phyloP scores from a whole-genome alignment of 495 filamentous ascomycete species.

The Aspergillus sclerotiicarbonarius region DNA sequence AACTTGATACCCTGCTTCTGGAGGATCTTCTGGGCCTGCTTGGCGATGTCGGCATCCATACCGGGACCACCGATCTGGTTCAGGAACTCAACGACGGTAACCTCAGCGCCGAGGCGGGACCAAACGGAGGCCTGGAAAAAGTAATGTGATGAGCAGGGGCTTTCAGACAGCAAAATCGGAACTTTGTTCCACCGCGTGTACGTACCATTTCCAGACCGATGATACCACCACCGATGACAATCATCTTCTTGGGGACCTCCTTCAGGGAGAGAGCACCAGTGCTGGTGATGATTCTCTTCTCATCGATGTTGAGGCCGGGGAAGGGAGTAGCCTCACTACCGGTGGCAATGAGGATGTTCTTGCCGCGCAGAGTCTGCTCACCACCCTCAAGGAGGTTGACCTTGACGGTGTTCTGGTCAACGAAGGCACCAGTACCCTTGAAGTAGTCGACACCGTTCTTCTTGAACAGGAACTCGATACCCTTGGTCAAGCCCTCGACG shows the following conservation, averaged over 20 bases:
- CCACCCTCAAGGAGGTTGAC: slow-evolving; percentile 88
- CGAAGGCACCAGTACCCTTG: slow-evolving; percentile 85
- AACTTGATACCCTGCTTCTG: slow-evolving; percentile 98
- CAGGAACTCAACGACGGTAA: slow-evolving; percentile 96
- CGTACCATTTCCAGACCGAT: slow-evolving; percentile 96
- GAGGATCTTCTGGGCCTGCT: slow-evolving; percentile 88
- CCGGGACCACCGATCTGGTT: slow-evolving; percentile 95
- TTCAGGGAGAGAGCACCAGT: slow-evolving; percentile 88
- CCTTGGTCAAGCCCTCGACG: slow-evolving; percentile 87
- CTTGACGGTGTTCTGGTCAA: slow-evolving; percentile 86
- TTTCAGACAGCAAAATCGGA: not conserved
- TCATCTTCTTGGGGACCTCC: slow-evolving; percentile 94
- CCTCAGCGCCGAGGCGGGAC: slow-evolving; percentile 88
- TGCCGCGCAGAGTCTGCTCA: slow-evolving; percentile 77
- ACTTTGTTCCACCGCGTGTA: not conserved
- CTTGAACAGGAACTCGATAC: slow-evolving; percentile 96
- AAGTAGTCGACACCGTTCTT: slow-evolving; percentile 98
- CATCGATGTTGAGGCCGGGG: slow-evolving; percentile 91
- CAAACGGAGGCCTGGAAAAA: slow-evolving; percentile 74
- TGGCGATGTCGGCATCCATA: slow-evolving; percentile 94
- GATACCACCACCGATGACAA: slow-evolving; percentile 97
- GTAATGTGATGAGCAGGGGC: slow-evolving; percentile 9
- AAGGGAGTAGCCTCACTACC: slow-evolving; percentile 94
- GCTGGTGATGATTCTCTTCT: slow-evolving; percentile 94
- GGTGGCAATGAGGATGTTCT: slow-evolving; percentile 98